Evolutionary conservation across 352 stramenopile genomes (phyloP).

Genomic region (Pythium sukuiense): DNA sequence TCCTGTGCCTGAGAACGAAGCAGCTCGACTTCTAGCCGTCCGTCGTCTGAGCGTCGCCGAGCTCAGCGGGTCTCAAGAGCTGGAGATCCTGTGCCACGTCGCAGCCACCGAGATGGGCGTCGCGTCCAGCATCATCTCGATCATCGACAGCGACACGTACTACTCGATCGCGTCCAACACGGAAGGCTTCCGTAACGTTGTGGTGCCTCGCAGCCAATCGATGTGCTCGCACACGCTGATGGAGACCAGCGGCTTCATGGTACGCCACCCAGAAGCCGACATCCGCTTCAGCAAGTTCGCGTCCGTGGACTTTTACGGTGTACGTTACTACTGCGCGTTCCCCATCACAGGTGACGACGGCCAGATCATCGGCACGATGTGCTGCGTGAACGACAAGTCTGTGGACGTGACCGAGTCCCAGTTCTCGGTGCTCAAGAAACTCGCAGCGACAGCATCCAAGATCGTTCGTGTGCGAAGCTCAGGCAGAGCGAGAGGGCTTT

Average conservation of each 20-base stretch:
- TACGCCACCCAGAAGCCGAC: conserved; percentile 51
- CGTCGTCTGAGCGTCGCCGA: conserved; percentile 23
- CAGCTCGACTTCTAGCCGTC: conserved; percentile 44
- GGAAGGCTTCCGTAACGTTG: conserved; percentile 43
- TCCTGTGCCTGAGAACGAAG: conserved; percentile 38
- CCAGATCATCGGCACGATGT: conserved; percentile 57
- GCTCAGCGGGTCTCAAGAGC: conserved; percentile 42
- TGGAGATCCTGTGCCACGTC: conserved; percentile 64
- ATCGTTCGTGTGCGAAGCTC: conserved; percentile 43
- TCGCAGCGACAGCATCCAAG: conserved; percentile 47
- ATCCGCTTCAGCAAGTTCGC: conserved; percentile 44
- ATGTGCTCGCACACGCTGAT: conserved; percentile 61
- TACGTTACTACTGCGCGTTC: conserved; percentile 75
- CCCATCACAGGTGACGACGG: conserved; percentile 35
- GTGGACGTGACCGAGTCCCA: conserved; percentile 27
- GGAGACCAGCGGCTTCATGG: conserved; percentile 47
- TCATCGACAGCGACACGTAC: conserved; percentile 53
- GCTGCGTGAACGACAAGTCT: conserved; percentile 27
- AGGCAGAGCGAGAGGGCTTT: not conserved
- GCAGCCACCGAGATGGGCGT: conserved; percentile 58
- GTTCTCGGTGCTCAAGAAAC: conserved; percentile 14
- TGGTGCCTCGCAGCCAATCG: conserved; percentile 47
- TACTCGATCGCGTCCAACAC: conserved; percentile 28
- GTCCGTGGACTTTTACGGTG: conserved; percentile 29
- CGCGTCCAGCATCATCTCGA: conserved; percentile 48